Conservation (phyloP, 495 filamentous ascomycete genomes). For the Hypoxylon crocopeplum region DNA sequence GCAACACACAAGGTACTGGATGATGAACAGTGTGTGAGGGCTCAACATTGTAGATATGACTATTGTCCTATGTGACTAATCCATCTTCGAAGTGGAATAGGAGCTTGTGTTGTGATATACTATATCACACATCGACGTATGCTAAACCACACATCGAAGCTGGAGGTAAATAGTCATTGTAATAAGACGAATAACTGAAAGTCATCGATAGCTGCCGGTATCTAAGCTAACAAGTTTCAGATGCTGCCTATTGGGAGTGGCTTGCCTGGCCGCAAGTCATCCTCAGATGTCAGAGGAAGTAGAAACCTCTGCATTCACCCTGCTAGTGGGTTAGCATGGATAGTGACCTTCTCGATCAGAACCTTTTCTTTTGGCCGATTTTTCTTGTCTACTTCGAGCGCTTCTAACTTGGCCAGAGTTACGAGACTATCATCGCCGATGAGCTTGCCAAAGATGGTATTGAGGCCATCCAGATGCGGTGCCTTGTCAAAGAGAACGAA, state of each 20-base stretch:
- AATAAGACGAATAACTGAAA: neutral
- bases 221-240: neutral
- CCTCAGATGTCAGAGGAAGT: neutral
- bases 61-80: no score
- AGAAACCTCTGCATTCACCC: conserved; percentile 52
- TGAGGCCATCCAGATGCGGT: conserved; percentile 91
- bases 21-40: no score
- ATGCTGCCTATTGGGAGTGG: neutral
- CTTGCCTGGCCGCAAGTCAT: neutral
- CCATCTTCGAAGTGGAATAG: no score
- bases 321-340: conserved; percentile 95
- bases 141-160: no score
- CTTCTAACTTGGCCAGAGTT: conserved; percentile 79
- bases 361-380: conserved; percentile 75
- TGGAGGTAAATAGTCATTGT: no score
- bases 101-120: no score
- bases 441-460: conserved; percentile 91
- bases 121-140: no score
- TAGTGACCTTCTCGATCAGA: conserved; percentile 75
- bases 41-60: no score
- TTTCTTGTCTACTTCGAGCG: conserved; percentile 87
- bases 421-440: conserved; percentile 65
- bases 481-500: conserved; percentile 87
- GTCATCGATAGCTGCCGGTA: neutral
- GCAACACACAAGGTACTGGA: no score